These are phyloP conservation scores for Pisolithus albus DNA, from an alignment of 768 basidiomycete genomes.

Conservation along the genomic window DNA sequence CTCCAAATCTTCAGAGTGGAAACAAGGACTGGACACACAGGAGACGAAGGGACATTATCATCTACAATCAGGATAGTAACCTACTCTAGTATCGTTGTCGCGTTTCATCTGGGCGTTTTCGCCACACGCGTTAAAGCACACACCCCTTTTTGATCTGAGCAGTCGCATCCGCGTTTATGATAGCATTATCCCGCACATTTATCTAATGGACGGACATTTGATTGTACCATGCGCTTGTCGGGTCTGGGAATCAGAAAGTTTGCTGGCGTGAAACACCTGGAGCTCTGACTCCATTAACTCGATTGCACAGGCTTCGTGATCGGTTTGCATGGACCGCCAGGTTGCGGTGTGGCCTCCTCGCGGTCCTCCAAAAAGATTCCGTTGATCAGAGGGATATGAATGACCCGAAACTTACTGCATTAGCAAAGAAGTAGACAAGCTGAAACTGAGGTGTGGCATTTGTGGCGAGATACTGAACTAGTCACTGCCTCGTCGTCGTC, in stretches of 20 bases:
- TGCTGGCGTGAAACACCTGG: slow-evolving; percentile 9
- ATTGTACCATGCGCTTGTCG: slow-evolving; percentile 14
- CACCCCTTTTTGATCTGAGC: slow-evolving; percentile 15
- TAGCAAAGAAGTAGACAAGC: not conserved
- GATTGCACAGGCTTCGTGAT: slow-evolving; percentile 13
- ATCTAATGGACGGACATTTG: slow-evolving; percentile 34
- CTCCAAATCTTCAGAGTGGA: slow-evolving; percentile 10
- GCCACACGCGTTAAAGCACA: slow-evolving; percentile 5
- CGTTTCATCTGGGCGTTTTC: slow-evolving; percentile 1
- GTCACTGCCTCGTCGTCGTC: not conserved
- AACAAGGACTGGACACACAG: slow-evolving; percentile 12
- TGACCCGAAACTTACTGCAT: not conserved
- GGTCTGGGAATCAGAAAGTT: slow-evolving; percentile 15
- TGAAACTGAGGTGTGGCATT: too few species aligned
- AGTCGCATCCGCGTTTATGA: slow-evolving; percentile 18
- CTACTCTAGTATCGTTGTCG: slow-evolving; percentile 4
- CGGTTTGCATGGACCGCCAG: slow-evolving; percentile 21
- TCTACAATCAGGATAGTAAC: slow-evolving; percentile 19
- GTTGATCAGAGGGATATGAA: slow-evolving; percentile 5
- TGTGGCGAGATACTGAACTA: too few species aligned
- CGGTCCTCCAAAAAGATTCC: slow-evolving; percentile 10
- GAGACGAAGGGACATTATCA: slow-evolving; percentile 12
- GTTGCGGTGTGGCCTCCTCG: slow-evolving; percentile 27
- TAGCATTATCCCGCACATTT: slow-evolving; percentile 21
- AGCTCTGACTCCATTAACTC: slow-evolving; percentile 7